Conservation (phyloP, 148 eudicot genomes). For the Amaranthus cruentus region DNA sequence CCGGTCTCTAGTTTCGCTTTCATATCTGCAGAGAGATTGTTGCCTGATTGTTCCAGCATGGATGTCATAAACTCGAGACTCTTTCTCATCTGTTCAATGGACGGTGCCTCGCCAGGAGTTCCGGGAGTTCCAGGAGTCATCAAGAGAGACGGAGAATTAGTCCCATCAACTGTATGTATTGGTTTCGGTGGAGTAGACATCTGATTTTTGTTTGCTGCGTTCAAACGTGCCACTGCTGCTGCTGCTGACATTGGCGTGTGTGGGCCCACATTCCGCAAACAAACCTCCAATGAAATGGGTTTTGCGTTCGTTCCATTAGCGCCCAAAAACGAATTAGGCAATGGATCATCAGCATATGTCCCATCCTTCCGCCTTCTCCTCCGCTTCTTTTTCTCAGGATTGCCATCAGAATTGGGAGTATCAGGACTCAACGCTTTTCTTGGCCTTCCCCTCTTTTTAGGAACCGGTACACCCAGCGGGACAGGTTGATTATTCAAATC, state of each 20-base stretch:
- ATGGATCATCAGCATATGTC: conserved; percentile 14
- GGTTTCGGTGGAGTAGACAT: conserved; percentile 10
- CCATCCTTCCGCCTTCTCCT: conserved; percentile 19
- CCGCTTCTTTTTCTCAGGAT: conserved; percentile 26
- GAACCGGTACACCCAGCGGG: conserved; percentile 21
- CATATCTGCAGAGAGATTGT: conserved; percentile 52
- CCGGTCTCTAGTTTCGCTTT: conserved; percentile 61
- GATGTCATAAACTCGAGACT: conserved; percentile 70
- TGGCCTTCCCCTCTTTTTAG: conserved; percentile 33
- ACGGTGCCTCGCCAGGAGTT: conserved; percentile 28
- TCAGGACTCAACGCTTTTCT: conserved; percentile 16
- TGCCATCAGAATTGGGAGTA: background rate
- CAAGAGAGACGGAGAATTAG: conserved; percentile 13
- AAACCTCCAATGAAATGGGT: conserved; percentile 35
- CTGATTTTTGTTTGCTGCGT: conserved; percentile 22
- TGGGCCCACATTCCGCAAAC: conserved; percentile 28
- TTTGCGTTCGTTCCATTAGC: conserved; percentile 26
- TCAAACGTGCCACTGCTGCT: conserved; percentile 16
- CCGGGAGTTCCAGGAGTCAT: conserved; percentile 19
- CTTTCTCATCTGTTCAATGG: conserved; percentile 45
- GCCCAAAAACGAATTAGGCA: conserved; percentile 15
- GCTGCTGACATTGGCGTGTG: conserved; percentile 10
- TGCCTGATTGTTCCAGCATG: conserved; percentile 68
- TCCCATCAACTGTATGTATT: conserved; percentile 17
- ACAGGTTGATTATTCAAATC: conserved; percentile 36